Evolutionary conservation across 108 stramenopile species (phyloP), one percentile per base, ranked within the genome.

Genomic region (Skeletonema grethae): DNA sequence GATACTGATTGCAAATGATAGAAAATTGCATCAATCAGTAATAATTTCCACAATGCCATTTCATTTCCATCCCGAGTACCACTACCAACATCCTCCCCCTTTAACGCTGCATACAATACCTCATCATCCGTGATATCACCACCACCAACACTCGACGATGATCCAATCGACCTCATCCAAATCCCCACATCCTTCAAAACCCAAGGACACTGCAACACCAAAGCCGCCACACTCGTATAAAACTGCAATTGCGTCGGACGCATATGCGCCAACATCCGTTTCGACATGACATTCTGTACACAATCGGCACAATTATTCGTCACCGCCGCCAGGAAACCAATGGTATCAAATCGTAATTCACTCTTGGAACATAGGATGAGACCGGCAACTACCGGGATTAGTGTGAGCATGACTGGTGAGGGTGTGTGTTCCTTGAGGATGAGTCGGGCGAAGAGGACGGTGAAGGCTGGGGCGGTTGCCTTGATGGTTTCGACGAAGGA

Each of bases 401-500:
- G 58, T 3, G 83, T 65, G 8, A 79, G 18, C 68, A 80, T 65
- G 24, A 80, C 83, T 24, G 63, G 79, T 32, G 75, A 12, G 22
- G 75, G 30, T 5, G 83, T 80, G 10, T 70, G 78, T 66, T 84
- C 77, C 57, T 69, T 36, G 18, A 84, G 58, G 16, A 84, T 70
- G 0, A 84, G 64, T 2, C 65, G 39, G 39, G 75, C 66, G n/a
- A 80, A 75, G 13, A 75, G 3, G 24, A 84, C 83, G 11, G 83
- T 84, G 48, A 84, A 84, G 25, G 74, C 63, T 30, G 83, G 83
- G 0, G 83, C 79, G 24, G 83, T 80, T 56, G 83, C 75, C 57
- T 84, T 84, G 69, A 84, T 80, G 16, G 83, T 84, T 57, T 84
- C 83, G 24, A 79, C 77, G 63, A 84, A 84, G 5, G 83, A 84